phyloP scores from a whole-genome alignment of 345 rosid species.

The Corchorus olitorius region DNA sequence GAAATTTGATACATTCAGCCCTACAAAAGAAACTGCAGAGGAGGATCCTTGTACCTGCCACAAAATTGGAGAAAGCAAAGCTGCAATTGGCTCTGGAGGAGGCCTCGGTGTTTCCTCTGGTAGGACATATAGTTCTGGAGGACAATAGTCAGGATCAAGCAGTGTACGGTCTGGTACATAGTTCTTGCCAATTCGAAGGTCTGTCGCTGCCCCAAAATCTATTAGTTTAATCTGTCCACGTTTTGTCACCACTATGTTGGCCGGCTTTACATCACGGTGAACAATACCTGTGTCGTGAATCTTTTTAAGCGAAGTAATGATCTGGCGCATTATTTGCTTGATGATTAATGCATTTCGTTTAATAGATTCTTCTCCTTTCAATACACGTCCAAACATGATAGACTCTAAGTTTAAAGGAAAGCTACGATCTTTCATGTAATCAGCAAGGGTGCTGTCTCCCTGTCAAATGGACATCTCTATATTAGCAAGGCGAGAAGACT shows the following conservation, averaged over 20 bases:
- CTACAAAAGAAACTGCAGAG: background rate
- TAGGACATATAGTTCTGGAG: conserved; percentile 91
- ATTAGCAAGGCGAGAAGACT: conserved; percentile 27
- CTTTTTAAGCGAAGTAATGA: conserved; percentile 79
- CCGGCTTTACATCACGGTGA: conserved; percentile 91
- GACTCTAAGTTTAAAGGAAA: conserved; percentile 89
- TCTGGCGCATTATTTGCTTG: conserved; percentile 92
- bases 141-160: conserved; percentile 92
- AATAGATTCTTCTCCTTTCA: conserved; percentile 74
- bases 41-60: conserved; percentile 67
- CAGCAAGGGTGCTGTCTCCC: conserved; percentile 88
- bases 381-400: conserved; percentile 77
- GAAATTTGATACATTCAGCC: background rate
- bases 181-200: conserved; percentile 97
- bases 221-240: conserved; percentile 90
- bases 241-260: conserved; percentile 91
- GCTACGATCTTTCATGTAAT: conserved; percentile 84
- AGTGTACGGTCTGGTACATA: conserved; percentile 64
- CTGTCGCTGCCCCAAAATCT: conserved; percentile 95
- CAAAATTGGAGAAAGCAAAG: conserved; percentile 80
- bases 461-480: conserved; percentile 41
- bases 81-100: conserved; percentile 94
- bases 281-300: conserved; percentile 94
- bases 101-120: conserved; percentile 94
- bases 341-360: conserved; percentile 80